These are phyloP conservation scores for Termitomyces sp. DNA, from an alignment of 1,284 basidiomycete genomes.

Conservation along the genomic window DNA sequence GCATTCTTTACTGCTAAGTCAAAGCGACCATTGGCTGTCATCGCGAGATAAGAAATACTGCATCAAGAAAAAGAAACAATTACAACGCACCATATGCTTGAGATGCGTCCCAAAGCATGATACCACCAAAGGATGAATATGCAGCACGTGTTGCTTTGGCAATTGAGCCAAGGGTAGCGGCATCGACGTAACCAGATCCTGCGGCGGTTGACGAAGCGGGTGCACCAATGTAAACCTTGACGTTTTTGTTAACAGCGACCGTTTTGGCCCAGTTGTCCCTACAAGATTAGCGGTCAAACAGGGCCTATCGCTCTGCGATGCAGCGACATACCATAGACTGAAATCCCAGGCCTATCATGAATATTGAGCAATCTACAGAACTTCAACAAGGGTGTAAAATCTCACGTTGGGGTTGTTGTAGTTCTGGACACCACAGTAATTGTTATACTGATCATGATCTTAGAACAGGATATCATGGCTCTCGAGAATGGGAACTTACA, in stretches of 20 bases:
- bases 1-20: constrained; percentile 50
- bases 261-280: constrained; percentile 66
- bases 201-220: constrained; percentile 48
- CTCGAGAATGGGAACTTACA: constrained; percentile 8
- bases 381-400: neutral
- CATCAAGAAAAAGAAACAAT: neutral
- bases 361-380: neutral
- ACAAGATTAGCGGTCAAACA: neutral
- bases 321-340: constrained; percentile 34
- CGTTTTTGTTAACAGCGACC: constrained; percentile 48
- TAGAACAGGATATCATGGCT: neutral
- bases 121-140: constrained; percentile 63
- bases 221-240: constrained; percentile 65
- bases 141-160: constrained; percentile 38
- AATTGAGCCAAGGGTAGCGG: constrained; percentile 41
- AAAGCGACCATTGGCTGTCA: constrained; percentile 46
- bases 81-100: constrained; percentile 47
- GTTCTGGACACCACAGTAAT: constrained; percentile 44
- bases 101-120: constrained; percentile 65
- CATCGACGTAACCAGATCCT: constrained; percentile 50
- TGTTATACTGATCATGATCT: constrained; percentile 37
- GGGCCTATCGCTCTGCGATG: neutral
- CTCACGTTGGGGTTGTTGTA: constrained; percentile 39
- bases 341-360: constrained; percentile 45
- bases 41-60: neutral